Evolutionary conservation across 202 grass and related monocot genomes (phyloP), one percentile per base, ranked within the genome.

Genomic region (Hordeum pubiflorum): DNA sequence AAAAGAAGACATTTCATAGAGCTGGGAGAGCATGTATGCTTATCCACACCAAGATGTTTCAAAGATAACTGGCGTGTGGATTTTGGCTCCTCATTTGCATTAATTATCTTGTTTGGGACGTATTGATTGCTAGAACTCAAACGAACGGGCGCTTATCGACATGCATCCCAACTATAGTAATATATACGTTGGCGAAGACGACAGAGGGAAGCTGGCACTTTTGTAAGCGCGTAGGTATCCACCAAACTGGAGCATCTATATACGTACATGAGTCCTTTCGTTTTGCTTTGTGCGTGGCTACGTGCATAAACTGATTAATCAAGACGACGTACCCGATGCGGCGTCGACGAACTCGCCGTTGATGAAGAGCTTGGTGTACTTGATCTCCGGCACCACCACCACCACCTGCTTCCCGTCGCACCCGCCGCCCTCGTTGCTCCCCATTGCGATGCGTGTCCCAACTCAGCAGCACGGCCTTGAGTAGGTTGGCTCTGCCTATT

Each of bases 301-400:
- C 27, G 27, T 29, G 27, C 14, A 36, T 34, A 67, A 11, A 22
- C 20, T 40, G 13, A 15, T 46, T 41, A 21, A 57, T 57, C 4
- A 54, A 0, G 13, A 24, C 23, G n/a, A 32, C 15, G 15, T 87
- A 97, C 91, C 91, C 23, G 91, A 93, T 60, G 64, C n/a, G 52
- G 91, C 82, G 72, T 91, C 82, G 38, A 91, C 93, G 75, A 97
- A 97, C 29, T 91, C 79, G 89, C 91, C 93, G 83, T 93, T 93
- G 86, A 97, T 89, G 86, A 93, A 97, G 58, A 93, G 89, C 89
- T 93, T 91, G 90, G 91, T 97, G 91, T 87, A 91, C 84, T 89
- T 97, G 75, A 97, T 91, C 75, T 97, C 93, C 50, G 91, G 93
- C 63, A 89, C 71, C 89, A 87, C 87, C 89, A 87, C 87, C 31